Percentiles rank a stretch among this genome's conserved stretches.
These are phyloP conservation scores for Crithidia sp. DNA, from an alignment of 208 protist genomes.

Conservation along the genomic window DNA sequence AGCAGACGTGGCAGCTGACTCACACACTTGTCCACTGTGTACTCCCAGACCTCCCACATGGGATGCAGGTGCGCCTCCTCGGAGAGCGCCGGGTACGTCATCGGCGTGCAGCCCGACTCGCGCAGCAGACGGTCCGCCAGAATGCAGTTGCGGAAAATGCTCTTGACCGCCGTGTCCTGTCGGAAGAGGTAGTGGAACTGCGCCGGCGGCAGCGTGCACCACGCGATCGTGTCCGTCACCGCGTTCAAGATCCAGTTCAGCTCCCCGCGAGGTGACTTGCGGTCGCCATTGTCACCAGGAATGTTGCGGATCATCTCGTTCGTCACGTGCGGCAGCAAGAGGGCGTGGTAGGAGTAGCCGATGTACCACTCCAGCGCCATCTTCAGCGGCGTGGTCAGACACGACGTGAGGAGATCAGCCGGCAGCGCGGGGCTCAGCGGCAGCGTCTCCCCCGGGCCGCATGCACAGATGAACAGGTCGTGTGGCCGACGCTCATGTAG, in stretches of 20 bases:
- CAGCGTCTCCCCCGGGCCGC: constrained; percentile 92
- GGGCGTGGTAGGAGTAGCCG: constrained; percentile 74
- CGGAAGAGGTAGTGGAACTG: constrained; percentile 96
- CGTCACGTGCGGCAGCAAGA: constrained; percentile 87
- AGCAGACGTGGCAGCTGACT: constrained; percentile 92
- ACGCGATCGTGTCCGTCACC: constrained; percentile 99
- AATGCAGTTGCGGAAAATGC: constrained; percentile 98
- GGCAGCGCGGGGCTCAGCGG: constrained; percentile 97
- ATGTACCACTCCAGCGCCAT: constrained; percentile 97
- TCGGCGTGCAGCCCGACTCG: constrained; percentile 94
- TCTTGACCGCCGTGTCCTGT: constrained; percentile 94
- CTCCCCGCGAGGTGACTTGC: constrained; percentile 95
- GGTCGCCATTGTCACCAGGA: constrained; percentile 73
- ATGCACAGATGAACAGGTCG: constrained; percentile 96
- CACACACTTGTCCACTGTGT: constrained; percentile 92
- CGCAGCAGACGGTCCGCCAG: constrained; percentile 97
- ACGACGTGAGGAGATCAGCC: constrained; percentile 99
- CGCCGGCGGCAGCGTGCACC: constrained; percentile 92
- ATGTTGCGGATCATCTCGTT: constrained; percentile 87
- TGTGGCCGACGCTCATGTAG: constrained; percentile 81
- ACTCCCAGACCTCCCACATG: constrained; percentile 97
- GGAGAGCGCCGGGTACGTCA: constrained; percentile 94
- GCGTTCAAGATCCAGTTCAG: constrained; percentile 99
- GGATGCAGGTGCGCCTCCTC: constrained; percentile 94
- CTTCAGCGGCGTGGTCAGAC: constrained; percentile 98